Evolutionary conservation across 2,329 filamentous ascomycete genomes (phyloP), one percentile per base, ranked within the genome.

Genomic region (Pochonia chlamydosporia): DNA sequence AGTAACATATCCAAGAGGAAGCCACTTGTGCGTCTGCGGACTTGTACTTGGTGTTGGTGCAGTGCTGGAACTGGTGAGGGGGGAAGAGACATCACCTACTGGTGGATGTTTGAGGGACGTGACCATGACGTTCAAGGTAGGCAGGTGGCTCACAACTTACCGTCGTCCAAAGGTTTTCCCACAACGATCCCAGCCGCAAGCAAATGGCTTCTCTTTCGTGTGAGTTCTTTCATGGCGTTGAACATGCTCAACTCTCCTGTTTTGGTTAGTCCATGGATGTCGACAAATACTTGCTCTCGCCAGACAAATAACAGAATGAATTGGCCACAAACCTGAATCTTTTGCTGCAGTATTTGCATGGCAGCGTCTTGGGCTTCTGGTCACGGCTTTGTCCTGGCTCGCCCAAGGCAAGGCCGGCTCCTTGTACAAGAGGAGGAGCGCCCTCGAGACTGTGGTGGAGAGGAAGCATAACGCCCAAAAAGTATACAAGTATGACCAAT

Each of bases 181-280:
- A 63, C 79, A 83, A 36, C 75, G 71, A 59, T 73, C 72, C 75
- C 78, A 81, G 52, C 59, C 69, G 56, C 79, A 83, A 43, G 75
- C 72, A 59, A 82, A 83, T 8, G 79, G 79, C 62, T 82, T 82
- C 65, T 82, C 79, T 58, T 82, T 82, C 55, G 79, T 83, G 63
- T 83, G 79, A 28, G 78, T 82, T 52, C 79, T 73, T 63, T 82
- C 78, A 61, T 83, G 79, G 59, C 79, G 72, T 63, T 82, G 78
- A 45, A 83, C 77, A 64, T 83, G 79, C 63, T 83, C 79, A 55
- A 82, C 78, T 57, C 79, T 78, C 62, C 79, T 81, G 64, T 49
- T 54, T 39, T 28, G 36, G 44, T 13, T 26, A 48, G 35, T 35
- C 25, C 40, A 23, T 25, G 31, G 23, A 43, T 37, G 55, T 59